A percentile compares a stretch with the other conserved stretches of the same genome.
Conservation (phyloP, 2,329 filamentous ascomycete species). For the Alternaria metachromatica region DNA sequence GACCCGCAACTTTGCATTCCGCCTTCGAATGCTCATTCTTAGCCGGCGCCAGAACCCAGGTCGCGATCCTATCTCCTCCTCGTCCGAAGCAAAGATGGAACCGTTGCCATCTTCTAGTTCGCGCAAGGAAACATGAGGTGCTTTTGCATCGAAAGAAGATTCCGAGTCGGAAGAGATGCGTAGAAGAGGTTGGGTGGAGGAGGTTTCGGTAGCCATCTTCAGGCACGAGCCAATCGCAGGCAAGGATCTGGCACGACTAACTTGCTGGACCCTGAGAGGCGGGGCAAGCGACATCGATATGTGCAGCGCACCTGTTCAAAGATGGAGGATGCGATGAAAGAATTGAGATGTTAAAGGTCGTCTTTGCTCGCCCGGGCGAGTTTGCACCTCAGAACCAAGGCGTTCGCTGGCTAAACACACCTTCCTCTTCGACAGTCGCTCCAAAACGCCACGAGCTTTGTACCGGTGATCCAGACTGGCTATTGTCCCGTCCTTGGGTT, state of each 20-base stretch:
- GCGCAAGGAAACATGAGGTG: conserved; percentile 24
- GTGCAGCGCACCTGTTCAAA: not conserved
- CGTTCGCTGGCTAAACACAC: conserved; percentile 8
- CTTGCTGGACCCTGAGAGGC: conserved; percentile 8
- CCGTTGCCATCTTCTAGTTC: conserved; percentile 35
- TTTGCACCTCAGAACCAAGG: not conserved
- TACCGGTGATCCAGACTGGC: conserved; percentile 20
- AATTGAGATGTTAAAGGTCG: not conserved
- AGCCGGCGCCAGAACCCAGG: conserved; percentile 35
- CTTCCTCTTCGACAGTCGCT: conserved; percentile 23
- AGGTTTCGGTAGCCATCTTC: conserved; percentile 29
- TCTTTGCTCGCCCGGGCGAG: not conserved
- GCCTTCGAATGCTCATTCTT: conserved; percentile 38
- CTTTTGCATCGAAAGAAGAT: conserved; percentile 15
- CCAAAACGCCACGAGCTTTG: conserved; percentile 10
- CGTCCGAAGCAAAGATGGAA: conserved; percentile 22
- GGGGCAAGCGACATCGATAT: conserved; percentile 9
- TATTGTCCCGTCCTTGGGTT: conserved; percentile 2
- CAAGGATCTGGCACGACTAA: conserved; percentile 6
- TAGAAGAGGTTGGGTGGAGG: conserved; percentile 28
- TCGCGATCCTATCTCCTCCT: conserved; percentile 18
- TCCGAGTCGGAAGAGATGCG: conserved; percentile 28
- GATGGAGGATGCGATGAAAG: not conserved
- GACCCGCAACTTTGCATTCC: conserved; percentile 20
- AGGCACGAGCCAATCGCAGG: conserved; percentile 32